Evolutionary conservation across 129 eudicot species (phyloP), one percentile per base, ranked within the genome.

Genomic region (Erigeron canadensis): DNA sequence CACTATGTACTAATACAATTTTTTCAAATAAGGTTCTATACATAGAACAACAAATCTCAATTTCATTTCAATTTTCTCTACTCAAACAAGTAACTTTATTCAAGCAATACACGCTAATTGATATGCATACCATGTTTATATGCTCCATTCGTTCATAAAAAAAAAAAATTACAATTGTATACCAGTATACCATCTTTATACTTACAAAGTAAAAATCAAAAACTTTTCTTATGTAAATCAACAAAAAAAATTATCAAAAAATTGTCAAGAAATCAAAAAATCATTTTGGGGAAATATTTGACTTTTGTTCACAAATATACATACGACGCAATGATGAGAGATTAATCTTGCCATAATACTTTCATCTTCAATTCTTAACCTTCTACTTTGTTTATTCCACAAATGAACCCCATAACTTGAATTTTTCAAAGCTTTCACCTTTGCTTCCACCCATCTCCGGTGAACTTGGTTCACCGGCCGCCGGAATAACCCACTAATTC

Each of bases 331-430:
- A 38, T 87, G 84, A n/a, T 75, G 55, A 21, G 83, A 81, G 12
- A 90, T 47, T 45, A 94, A 81, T 77, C 74, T 87, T 5, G 70
- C 77, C 57, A 94, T 69, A 17, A 90, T 69, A 53, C 99, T 94
- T 55, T 86, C 99, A 16, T 87, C 77, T 79, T 94, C 93, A 41
- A 94, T 89, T 41, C 65, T 82, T 17, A 84, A 45, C n/a, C 68
- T 61, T n/a, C 84, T 77, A 68, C 89, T 94, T 16, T 71, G 81
- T 72, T 77, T 94, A 73, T 94, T 94, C 98, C 97, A 94, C 66
- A 89, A 73, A 67, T 94, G 98, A 51, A 94, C 80, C 34, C 90
- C 99, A 74, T 87, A 90, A 69, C 80, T 84, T 44, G 19, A 59
- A 10, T 65, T 42, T 15, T 44, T 69, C 0, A 94, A 56, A 55